Evolutionary conservation across 2,329 filamentous ascomycete genomes (phyloP).

Genomic region (Colletotrichum liriopes): DNA sequence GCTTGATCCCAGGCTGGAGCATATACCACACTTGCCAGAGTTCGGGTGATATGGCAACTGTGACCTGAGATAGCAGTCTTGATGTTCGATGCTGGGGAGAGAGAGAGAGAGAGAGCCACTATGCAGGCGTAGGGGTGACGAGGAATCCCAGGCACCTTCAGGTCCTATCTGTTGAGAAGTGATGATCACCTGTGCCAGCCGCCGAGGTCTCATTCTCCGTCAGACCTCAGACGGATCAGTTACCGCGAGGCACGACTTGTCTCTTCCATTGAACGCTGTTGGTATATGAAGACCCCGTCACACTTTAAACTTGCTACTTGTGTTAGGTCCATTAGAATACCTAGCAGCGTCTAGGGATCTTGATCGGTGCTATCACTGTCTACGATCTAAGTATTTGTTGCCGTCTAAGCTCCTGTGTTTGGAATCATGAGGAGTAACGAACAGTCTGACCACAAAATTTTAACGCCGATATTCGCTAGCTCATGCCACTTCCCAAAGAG

Average conservation of each 20-base stretch:
- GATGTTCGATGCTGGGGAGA: background rate
- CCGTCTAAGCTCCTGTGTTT: background rate
- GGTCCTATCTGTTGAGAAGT: background rate
- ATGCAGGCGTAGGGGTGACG: too few relatives aligned
- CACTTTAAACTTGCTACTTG: background rate
- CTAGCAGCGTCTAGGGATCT: too few relatives aligned
- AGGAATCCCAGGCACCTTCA: background rate
- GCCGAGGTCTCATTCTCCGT: background rate
- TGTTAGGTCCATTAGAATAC: too few relatives aligned
- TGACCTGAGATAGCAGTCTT: too few relatives aligned
- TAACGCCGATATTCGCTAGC: background rate
- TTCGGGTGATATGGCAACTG: too few relatives aligned
- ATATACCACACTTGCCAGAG: background rate
- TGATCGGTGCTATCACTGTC: background rate
- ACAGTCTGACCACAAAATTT: background rate
- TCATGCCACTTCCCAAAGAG: background rate
- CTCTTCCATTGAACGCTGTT: background rate
- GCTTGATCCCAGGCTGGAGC: background rate
- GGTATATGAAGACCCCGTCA: background rate
- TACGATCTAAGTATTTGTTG: background rate
- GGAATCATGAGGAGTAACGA: too few relatives aligned
- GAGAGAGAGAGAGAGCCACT: background rate
- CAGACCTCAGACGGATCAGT: background rate
- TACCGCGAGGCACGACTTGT: too few relatives aligned
- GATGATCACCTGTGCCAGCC: background rate